A percentile compares a stretch with the other conserved stretches of the same genome.
These are phyloP conservation scores for Leishmania tarentolae DNA, from an alignment of 208 protist species.

Conservation along the genomic window DNA sequence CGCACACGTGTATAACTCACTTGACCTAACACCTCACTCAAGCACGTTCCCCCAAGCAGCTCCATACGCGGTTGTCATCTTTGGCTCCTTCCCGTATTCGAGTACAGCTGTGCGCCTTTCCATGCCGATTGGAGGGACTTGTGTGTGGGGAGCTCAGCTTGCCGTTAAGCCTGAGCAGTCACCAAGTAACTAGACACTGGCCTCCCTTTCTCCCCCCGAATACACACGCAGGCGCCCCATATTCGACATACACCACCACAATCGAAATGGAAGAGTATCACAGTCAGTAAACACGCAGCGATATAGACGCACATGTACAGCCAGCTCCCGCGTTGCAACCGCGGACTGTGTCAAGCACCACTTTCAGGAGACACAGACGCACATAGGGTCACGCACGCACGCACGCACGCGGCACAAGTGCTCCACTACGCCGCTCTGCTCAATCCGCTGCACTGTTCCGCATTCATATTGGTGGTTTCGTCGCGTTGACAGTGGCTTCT, in stretches of 20 bases:
- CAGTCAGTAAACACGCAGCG: neutral
- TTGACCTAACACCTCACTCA: neutral
- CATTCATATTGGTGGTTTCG: neutral
- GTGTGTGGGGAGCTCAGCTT: neutral
- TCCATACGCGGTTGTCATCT: neutral
- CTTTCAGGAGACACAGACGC: neutral
- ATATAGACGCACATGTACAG: conserved; percentile 2
- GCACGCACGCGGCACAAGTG: neutral
- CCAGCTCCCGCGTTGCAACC: neutral
- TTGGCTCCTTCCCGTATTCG: neutral
- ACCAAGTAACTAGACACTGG: neutral
- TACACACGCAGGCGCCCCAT: neutral
- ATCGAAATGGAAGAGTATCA: neutral
- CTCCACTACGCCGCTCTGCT: neutral
- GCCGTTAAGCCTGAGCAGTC: neutral
- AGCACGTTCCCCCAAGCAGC: neutral
- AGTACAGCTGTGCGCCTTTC: too few species aligned
- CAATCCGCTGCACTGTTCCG: neutral
- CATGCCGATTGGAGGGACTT: neutral
- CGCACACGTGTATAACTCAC: neutral
- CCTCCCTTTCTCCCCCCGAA: neutral
- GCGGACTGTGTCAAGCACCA: neutral
- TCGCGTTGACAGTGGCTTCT: neutral
- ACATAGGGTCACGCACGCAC: neutral
- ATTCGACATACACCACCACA: neutral